Evolutionary conservation across 306 rosid genomes (phyloP).

Genomic region (Glycine latifolia): DNA sequence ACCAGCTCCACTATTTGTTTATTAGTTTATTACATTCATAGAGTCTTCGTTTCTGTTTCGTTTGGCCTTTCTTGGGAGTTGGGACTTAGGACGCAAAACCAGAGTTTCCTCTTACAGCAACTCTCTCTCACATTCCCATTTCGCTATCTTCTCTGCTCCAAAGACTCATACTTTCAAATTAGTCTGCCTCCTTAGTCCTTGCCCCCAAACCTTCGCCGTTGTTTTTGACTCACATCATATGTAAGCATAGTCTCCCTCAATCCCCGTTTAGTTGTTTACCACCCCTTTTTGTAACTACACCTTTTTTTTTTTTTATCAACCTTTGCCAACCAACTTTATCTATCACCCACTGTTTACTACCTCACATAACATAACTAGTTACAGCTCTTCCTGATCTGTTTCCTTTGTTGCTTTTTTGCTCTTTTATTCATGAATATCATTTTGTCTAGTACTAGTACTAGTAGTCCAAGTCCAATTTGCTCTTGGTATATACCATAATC

Average conservation of each 20-base stretch:
- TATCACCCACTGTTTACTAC: neutral
- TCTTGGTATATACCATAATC: neutral
- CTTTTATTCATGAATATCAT: neutral
- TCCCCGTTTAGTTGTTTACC: too few relatives aligned
- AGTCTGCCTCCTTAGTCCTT: neutral
- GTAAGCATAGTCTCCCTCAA: neutral
- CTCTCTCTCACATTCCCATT: neutral
- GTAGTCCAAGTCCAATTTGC: neutral
- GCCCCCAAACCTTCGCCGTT: neutral
- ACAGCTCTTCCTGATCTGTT: slow-evolving; percentile 1
- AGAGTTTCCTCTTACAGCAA: neutral
- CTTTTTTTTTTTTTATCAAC: neutral
- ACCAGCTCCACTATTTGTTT: slow-evolving; percentile 20
- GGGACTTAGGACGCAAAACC: neutral
- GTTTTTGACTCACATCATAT: neutral
- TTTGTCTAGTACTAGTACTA: neutral
- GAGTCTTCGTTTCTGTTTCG: neutral
- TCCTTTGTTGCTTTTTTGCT: neutral
- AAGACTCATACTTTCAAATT: neutral
- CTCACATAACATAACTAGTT: neutral
- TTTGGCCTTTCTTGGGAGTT: neutral
- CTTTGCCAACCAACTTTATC: slow-evolving; percentile 26
- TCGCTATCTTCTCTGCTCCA: too few relatives aligned
- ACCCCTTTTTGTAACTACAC: neutral
- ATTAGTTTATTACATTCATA: too few relatives aligned